phyloP scores from a whole-genome alignment of 2,329 filamentous ascomycete species.

The Cladosporium sp. region DNA sequence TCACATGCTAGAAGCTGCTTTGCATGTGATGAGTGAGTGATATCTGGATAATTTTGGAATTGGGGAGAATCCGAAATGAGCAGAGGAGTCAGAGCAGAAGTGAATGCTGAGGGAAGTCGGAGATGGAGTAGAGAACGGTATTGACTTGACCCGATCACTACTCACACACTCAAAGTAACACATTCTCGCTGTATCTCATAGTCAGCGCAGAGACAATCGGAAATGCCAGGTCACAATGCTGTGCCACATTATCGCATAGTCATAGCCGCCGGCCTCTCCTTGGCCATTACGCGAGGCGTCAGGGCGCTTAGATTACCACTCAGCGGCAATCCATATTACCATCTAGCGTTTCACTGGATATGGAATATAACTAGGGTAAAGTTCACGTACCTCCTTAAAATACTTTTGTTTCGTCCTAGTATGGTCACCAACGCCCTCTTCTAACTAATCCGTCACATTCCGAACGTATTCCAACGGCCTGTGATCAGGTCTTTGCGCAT shows the following conservation, averaged over 20 bases:
- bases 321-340: too few relatives aligned
- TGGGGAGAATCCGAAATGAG: neutral
- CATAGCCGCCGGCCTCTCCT: too few relatives aligned
- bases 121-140: neutral
- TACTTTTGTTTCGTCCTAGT: too few relatives aligned
- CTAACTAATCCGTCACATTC: too few relatives aligned
- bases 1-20: neutral
- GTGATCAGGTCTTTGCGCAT: too few relatives aligned
- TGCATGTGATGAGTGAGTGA: neutral
- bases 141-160: neutral
- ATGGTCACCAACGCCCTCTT: too few relatives aligned
- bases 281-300: too few relatives aligned
- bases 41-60: neutral
- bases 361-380: too few relatives aligned
- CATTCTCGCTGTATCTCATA: neutral
- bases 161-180: neutral
- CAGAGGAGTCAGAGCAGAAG: neutral
- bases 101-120: neutral
- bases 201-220: neutral
- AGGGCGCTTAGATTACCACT: too few relatives aligned
- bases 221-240: neutral
- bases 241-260: neutral
- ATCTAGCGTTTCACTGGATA: too few relatives aligned
- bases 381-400: too few relatives aligned
- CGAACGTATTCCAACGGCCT: too few relatives aligned